Evolutionary conservation across 2,329 filamentous ascomycete genomes (phyloP).

Genomic region (Neonectria punicea): DNA sequence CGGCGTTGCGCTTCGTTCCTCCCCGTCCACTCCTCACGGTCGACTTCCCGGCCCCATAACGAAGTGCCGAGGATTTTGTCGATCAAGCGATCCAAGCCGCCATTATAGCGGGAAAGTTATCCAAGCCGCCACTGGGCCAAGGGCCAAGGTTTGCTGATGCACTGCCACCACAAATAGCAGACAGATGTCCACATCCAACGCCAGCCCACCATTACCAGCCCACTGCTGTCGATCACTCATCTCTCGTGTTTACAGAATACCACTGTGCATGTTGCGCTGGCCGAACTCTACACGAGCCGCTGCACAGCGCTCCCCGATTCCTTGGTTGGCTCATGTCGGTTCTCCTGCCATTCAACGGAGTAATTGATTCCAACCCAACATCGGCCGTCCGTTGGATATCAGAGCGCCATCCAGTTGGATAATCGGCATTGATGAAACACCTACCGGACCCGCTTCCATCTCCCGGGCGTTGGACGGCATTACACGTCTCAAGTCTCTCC

Average conservation of each 20-base stretch:
- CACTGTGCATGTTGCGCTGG: background rate
- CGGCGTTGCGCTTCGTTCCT: background rate
- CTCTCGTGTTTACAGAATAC: slow-evolving; percentile 13
- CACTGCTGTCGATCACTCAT: slow-evolving; percentile 9
- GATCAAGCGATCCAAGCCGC: slow-evolving; percentile 7
- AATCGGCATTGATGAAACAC: slow-evolving; percentile 20
- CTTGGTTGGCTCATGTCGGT: slow-evolving; percentile 3
- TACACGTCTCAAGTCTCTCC: slow-evolving; percentile 14
- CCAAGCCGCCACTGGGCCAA: slow-evolving; percentile 13
- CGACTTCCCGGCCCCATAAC: slow-evolving; percentile 1
- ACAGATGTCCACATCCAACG: background rate
- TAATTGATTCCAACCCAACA: background rate
- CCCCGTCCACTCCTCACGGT: background rate
- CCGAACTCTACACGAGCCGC: background rate
- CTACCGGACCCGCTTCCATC: slow-evolving; percentile 6
- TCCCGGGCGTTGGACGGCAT: slow-evolving; percentile 1
- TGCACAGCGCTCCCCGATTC: background rate
- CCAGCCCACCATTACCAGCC: slow-evolving; percentile 11
- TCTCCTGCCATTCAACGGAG: slow-evolving; percentile 1
- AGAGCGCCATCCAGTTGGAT: background rate
- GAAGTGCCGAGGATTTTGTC: background rate
- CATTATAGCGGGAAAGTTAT: slow-evolving; percentile 7
- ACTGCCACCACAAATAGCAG: slow-evolving; percentile 22
- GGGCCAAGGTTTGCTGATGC: slow-evolving; percentile 7
- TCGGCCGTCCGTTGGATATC: slow-evolving; percentile 3